Base-by-base conservation (phyloP, 164 flowering plant species). In the Liriodendron chinense region DNA sequence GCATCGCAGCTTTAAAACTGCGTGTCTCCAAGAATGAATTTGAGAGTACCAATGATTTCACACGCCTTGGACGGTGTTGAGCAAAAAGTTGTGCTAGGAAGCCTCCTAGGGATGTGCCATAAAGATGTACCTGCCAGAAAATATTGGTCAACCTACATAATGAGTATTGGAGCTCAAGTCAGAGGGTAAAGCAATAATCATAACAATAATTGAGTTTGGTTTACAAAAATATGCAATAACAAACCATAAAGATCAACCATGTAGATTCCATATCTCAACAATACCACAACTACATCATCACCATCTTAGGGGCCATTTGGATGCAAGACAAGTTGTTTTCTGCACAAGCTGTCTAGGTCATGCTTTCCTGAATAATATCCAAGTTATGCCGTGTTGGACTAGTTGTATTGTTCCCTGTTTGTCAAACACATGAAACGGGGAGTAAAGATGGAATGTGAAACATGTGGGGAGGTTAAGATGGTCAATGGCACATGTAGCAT, bases 21-120 rank as follows among this genome's bases (percentile, higher is more conserved):
- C 76, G 82, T 57, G 98, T 94, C 47, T 94, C 99, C 87, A 96
- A 71, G 81, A 88, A 96, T 66, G 99, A 80, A 83, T 96, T 96
- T 76, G 99, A 96, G 48, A 96, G 90, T 50, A 94, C 76, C 82
- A 96, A 84, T 25, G 99, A 96, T 77, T 82, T 84, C 71, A 96
- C 99, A 69, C 98, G 89, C 73, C 99, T 92, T 65, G 99, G 99
- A 21, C 98, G 98, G 84, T 94, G 88, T 81, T 92, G 98, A 79
- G 99, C 98, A 85, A 94, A 96, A 47, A 96, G 91, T 79, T 94
- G 99, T 61, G 99, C 99, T 50, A 96, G 84, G 86, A 94, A 96
- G 56, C 99, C 99, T 75, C 99, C 99, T 82, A 96, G 97, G 14
- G 98, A 85, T 69, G 99, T 96, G 5, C 99, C 99, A 87, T 96